A percentile compares a stretch with the other conserved stretches of the same genome.
These are phyloP conservation scores for Starmerella riodocensis DNA, from an alignment of 805 yeast genomes.

Conservation along the genomic window DNA sequence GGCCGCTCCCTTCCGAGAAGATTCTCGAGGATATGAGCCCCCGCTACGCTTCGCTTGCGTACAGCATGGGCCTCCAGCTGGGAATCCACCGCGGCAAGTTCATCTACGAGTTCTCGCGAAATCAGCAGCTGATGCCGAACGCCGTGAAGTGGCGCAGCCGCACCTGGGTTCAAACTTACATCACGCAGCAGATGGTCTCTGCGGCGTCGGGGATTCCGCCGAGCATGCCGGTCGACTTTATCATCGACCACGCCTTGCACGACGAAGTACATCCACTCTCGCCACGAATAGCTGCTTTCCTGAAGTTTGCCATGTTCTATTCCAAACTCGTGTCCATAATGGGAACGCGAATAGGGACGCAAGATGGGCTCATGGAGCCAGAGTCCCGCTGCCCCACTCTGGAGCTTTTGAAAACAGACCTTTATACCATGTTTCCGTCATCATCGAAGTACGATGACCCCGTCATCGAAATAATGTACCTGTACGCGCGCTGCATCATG, in stretches of 20 bases:
- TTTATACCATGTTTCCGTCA: slow-evolving; percentile 55
- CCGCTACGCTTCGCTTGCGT: slow-evolving; percentile 77
- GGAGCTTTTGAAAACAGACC: slow-evolving; percentile 63
- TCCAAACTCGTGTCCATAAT: slow-evolving; percentile 69
- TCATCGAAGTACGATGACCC: slow-evolving; percentile 32
- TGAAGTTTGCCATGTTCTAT: slow-evolving; percentile 67
- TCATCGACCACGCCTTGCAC: slow-evolving; percentile 63
- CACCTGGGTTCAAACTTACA: slow-evolving; percentile 80
- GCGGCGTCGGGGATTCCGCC: slow-evolving; percentile 81
- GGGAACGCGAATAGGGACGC: slow-evolving; percentile 74
- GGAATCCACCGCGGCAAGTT: slow-evolving; percentile 89
- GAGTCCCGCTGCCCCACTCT: slow-evolving; percentile 68
- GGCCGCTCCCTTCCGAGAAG: slow-evolving; percentile 91
- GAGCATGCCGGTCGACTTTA: slow-evolving; percentile 65
- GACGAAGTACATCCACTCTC: slow-evolving; percentile 35
- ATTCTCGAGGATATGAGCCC: slow-evolving; percentile 86
- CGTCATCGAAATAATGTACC: slow-evolving; percentile 60
- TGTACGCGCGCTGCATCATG: slow-evolving; percentile 66
- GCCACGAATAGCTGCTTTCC: slow-evolving; percentile 58
- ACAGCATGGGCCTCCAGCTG: slow-evolving; percentile 66
- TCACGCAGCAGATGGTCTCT: slow-evolving; percentile 84
- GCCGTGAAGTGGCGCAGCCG: slow-evolving; percentile 91
- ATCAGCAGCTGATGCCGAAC: slow-evolving; percentile 76
- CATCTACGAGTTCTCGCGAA: slow-evolving; percentile 77
- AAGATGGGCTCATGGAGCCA: slow-evolving; percentile 82